phyloP scores from a whole-genome alignment of 2,329 filamentous ascomycete genomes.

The Stemphylium beticola region DNA sequence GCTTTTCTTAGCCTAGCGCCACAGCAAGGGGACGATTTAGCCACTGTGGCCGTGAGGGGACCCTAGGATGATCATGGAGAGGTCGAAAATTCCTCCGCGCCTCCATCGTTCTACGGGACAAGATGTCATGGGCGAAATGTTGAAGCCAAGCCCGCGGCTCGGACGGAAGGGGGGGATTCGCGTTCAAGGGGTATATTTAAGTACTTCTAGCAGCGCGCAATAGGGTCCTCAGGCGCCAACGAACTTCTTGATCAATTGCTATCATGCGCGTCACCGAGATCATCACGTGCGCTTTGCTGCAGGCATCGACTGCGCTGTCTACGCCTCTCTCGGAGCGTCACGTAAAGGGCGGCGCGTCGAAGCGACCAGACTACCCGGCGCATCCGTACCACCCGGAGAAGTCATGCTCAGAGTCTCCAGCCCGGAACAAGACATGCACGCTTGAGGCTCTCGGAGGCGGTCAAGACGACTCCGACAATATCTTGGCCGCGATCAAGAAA shows the following conservation, averaged over 20 bases:
- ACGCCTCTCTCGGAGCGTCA: constrained; percentile 23
- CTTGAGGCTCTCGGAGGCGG: constrained; percentile 49
- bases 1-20: constrained; percentile 23
- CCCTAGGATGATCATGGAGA: constrained; percentile 21
- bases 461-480: constrained; percentile 58
- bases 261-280: constrained; percentile 37
- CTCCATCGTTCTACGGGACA: neutral
- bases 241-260: neutral
- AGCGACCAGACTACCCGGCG: constrained; percentile 44
- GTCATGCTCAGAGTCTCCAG: constrained; percentile 42
- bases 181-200: constrained; percentile 27
- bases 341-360: constrained; percentile 20
- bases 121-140: constrained; percentile 8
- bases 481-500: constrained; percentile 61
- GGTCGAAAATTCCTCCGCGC: constrained; percentile 24
- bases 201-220: constrained; percentile 4
- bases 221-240: neutral
- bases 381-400: constrained; percentile 46
- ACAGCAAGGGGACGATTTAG: constrained; percentile 7
- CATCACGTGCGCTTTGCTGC: constrained; percentile 31
- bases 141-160: constrained; percentile 9
- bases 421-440: constrained; percentile 47
- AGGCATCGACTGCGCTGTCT: constrained; percentile 31
- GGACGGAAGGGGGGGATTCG: constrained; percentile 3
- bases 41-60: constrained; percentile 24